A percentile compares a stretch with the other conserved stretches of the same genome.
Conservation (phyloP, 164 flowering plant genomes). For the Stephania cephalantha region DNA sequence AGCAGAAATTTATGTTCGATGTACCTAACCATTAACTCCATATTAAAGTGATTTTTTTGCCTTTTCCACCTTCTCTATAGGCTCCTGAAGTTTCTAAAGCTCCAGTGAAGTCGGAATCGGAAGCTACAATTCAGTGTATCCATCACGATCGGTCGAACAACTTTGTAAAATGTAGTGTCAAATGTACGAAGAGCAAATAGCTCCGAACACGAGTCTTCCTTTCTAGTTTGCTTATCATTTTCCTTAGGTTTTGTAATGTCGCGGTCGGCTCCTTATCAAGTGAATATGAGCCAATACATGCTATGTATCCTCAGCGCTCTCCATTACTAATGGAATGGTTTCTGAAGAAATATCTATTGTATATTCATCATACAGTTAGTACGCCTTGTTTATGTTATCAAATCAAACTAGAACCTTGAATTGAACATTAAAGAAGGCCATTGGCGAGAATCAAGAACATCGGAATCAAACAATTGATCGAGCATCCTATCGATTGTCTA, state of each 20-base stretch:
- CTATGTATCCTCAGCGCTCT: background rate
- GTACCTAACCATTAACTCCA: background rate
- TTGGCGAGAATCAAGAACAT: background rate
- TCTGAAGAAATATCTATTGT: conserved; percentile 5
- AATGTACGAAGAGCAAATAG: background rate
- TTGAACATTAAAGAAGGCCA: background rate
- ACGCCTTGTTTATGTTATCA: background rate
- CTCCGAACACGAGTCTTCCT: conserved; percentile 1
- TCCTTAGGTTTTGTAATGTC: no score
- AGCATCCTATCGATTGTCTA: background rate
- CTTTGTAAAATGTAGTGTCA: conserved; percentile 4
- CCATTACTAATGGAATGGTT: conserved; percentile 3
- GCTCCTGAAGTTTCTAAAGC: conserved; percentile 30
- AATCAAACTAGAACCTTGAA: background rate
- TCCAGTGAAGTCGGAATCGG: conserved; percentile 18
- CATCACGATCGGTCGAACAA: background rate
- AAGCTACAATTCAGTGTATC: background rate
- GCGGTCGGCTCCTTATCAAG: background rate
- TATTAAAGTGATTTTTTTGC: background rate
- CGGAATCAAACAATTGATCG: background rate
- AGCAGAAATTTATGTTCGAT: background rate
- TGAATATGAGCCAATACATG: background rate
- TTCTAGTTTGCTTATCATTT: background rate
- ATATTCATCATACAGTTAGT: background rate
- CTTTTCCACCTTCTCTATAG: conserved; percentile 16